Evolutionary conservation across 257 asterid species (phyloP).

Genomic region (Solanum pennellii): DNA sequence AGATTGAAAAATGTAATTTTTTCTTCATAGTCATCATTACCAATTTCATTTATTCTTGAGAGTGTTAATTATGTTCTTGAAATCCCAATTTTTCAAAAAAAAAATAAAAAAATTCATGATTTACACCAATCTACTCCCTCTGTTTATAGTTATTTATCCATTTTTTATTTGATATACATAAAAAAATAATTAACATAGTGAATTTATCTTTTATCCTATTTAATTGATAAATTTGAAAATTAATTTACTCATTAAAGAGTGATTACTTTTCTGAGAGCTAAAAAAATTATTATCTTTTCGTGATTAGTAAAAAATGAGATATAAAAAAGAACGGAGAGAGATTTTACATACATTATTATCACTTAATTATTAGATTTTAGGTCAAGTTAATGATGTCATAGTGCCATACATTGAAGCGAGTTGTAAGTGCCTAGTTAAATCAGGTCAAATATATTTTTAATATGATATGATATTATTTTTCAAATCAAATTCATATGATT

Average conservation of each 20-base stretch:
- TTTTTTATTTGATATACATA: too few species aligned
- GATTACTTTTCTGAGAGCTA: fast-evolving
- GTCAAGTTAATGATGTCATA: neutral
- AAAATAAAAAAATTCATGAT: too few species aligned
- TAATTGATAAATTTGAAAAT: neutral
- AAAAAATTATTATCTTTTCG: too few species aligned
- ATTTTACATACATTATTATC: neutral
- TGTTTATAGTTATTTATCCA: too few species aligned
- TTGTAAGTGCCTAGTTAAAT: neutral
- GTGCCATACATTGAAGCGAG: neutral
- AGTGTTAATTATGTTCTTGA: neutral
- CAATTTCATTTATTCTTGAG: neutral
- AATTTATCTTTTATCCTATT: fast-evolving
- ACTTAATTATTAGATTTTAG: neutral
- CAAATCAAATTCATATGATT: neutral
- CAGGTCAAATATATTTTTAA: neutral
- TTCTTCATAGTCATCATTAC: neutral
- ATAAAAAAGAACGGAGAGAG: too few species aligned
- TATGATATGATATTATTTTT: too few species aligned
- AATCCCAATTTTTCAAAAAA: neutral
- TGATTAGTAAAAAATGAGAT: too few species aligned
- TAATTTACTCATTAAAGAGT: neutral
- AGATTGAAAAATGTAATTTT: neutral
- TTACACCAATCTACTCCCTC: too few species aligned
- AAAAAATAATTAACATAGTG: too few species aligned